These are phyloP conservation scores for Musa itinerans DNA, from an alignment of 176 grass and related monocot species.

Conservation along the genomic window DNA sequence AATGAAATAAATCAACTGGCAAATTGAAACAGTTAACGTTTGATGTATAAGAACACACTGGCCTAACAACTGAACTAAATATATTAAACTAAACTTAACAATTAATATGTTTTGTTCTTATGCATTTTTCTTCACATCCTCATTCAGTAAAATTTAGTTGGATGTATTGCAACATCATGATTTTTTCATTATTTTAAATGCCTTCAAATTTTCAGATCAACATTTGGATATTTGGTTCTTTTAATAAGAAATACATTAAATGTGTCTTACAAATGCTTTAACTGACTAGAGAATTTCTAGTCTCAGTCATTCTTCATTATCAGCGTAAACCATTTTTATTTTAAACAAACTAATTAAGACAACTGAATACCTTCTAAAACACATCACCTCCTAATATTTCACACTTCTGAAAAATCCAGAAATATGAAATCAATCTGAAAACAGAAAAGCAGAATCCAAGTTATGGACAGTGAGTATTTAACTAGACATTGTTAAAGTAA, in stretches of 20 bases:
- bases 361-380: not conserved
- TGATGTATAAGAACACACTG: no score
- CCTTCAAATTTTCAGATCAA: not conserved
- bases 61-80: no score
- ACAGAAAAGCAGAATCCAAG: not conserved
- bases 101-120: not conserved
- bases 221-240: not conserved
- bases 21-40: no score
- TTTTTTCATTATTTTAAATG: not conserved
- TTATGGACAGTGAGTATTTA: not conserved
- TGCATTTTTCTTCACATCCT: not conserved
- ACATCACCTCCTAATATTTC: constrained; percentile 3
- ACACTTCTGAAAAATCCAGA: constrained; percentile 6
- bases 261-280: not conserved
- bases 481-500: not conserved
- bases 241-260: not conserved
- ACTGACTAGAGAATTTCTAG: no score
- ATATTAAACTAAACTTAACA: no score
- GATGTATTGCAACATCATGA: not conserved
- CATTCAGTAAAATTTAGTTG: not conserved
- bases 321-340: not conserved
- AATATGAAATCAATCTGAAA: not conserved
- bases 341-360: not conserved
- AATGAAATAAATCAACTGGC: no score
- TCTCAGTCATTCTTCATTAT: not conserved